Conservation (phyloP, 257 asterid species). For the Anisodus acutangulus region DNA sequence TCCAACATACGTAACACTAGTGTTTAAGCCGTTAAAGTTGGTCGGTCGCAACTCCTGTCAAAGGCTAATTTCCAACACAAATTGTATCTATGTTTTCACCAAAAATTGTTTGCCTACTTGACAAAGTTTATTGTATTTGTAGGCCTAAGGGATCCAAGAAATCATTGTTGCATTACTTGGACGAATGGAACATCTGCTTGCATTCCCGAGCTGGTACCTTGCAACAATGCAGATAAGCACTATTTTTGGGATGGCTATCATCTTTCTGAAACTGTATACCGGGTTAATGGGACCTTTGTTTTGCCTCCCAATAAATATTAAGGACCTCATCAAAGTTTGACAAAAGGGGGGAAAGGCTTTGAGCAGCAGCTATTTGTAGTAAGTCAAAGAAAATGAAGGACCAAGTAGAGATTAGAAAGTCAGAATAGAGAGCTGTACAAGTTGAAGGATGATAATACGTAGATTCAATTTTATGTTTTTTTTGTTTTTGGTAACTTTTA, state of each 20-base stretch:
- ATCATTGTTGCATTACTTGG: slow-evolving; percentile 51
- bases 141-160: slow-evolving; percentile 61
- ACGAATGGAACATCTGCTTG: too few species aligned
- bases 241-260: slow-evolving; percentile 76
- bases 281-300: slow-evolving; percentile 50
- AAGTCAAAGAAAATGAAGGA: background rate
- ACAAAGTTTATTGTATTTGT: background rate
- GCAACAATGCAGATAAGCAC: slow-evolving; percentile 24
- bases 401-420: background rate
- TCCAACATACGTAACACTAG: too few species aligned
- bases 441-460: background rate
- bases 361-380: background rate
- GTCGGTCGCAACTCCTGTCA: too few species aligned
- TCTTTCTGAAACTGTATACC: slow-evolving; percentile 61
- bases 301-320: slow-evolving; percentile 48
- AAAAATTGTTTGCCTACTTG: too few species aligned
- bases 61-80: too few species aligned
- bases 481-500: too few species aligned
- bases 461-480: too few species aligned
- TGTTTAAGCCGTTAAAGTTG: too few species aligned
- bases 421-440: background rate
- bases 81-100: too few species aligned
- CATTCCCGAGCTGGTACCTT: too few species aligned
- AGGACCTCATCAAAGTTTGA: background rate
- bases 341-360: background rate